These are phyloP conservation scores for Russula sp. DNA, from an alignment of 768 basidiomycete species.

Conservation along the genomic window DNA sequence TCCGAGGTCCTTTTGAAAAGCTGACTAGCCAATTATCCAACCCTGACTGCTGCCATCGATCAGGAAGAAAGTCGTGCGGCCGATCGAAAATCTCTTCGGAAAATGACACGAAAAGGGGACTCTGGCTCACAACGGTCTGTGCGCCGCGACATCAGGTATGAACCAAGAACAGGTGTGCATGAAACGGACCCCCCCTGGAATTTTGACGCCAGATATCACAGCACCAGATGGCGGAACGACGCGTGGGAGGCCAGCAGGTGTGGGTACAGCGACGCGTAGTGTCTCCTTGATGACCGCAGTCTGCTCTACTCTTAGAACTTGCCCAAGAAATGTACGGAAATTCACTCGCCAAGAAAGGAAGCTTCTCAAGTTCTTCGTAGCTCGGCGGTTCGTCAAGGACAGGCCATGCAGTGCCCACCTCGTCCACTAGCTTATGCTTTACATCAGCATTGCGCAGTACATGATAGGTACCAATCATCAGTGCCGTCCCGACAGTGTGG, in stretches of 20 bases:
- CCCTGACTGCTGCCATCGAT: slow-evolving; percentile 17
- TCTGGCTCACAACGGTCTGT: slow-evolving; percentile 14
- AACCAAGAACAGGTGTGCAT: not conserved
- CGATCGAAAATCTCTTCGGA: slow-evolving; percentile 18
- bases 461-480: slow-evolving; percentile 7
- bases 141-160: not conserved
- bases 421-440: slow-evolving; percentile 4
- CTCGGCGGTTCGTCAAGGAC: slow-evolving; percentile 1
- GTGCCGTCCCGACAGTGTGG: slow-evolving; percentile 10
- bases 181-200: slow-evolving; percentile 15
- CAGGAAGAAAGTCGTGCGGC: slow-evolving; percentile 18
- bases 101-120: slow-evolving; percentile 11
- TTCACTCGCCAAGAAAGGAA: slow-evolving; percentile 12
- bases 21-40: slow-evolving; percentile 18
- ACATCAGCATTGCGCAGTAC: not conserved
- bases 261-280: not conserved
- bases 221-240: slow-evolving; percentile 10
- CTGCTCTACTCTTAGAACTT: not conserved
- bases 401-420: slow-evolving; percentile 8
- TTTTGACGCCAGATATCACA: slow-evolving; percentile 1
- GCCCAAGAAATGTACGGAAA: not conserved
- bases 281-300: slow-evolving; percentile 15
- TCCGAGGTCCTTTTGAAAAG: slow-evolving; percentile 22
- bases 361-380: slow-evolving; percentile 12
- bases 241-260: slow-evolving; percentile 11